Evolutionary conservation across 345 rosid genomes (phyloP), one percentile per base, ranked within the genome.

Genomic region (Eucalyptus lansdowneana): DNA sequence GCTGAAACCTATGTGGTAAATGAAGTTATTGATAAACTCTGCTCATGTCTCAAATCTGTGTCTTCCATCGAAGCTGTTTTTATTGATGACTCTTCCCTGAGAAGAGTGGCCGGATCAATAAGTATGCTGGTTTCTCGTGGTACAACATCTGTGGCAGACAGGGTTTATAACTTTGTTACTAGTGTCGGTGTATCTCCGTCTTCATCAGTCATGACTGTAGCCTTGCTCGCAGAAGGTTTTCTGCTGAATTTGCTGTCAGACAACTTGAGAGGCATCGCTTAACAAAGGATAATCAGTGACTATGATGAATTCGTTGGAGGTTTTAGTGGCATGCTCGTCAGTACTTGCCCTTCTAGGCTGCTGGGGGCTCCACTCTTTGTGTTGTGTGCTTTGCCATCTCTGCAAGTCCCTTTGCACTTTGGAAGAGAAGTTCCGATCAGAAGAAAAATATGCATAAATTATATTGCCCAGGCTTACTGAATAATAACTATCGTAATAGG

Each of bases 181-280:
- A 88, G 90, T 89, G 97, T 92, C 34, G 92, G 89, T 40, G 89
- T 90, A 89, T 91, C 93, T 88, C 95, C 91, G 65, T 60, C 88
- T 47, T 92, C 97, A 85, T 90, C 95, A 86, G 90, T 92, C 89
- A 90, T 93, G 90, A 93, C 86, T 88, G 86, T 92, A 88, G 94
- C 96, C 88, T 92, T 98, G 92, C 94, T 98, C 54, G 80, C 91
- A 91, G 99, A 98, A 89, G 98, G 98, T 50, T 96, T 98, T 91
- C 95, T 99, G 14, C 86, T 97, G 88, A 92, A 92, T 91, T 91
- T 92, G 87, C 91, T 97, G 34, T 92, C 97, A 17, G 94, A 93
- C 87, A 90, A 89, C 89, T 83, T 93, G 9, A 95, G 93, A 93
- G 92, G 91, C 62, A 83, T 88, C 17, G 96, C 96, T 31, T 92